A percentile compares a stretch with the other conserved stretches of the same genome.
phyloP scores from a whole-genome alignment of 495 filamentous ascomycete genomes.

The Penicillium canescens region DNA sequence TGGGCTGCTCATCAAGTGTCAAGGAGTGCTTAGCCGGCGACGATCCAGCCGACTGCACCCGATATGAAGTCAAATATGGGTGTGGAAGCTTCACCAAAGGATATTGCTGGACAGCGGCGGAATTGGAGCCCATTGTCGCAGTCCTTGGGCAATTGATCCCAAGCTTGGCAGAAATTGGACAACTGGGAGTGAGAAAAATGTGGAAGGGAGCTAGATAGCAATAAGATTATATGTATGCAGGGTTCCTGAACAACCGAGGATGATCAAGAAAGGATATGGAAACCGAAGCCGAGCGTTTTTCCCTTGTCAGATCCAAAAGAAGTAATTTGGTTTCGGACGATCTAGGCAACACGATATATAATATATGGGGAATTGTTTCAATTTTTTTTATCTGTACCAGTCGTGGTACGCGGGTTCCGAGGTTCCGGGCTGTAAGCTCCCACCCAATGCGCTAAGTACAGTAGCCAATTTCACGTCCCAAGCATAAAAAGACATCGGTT shows the following conservation, averaged over 20 bases:
- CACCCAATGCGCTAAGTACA: neutral
- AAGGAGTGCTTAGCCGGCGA: slow-evolving; percentile 25
- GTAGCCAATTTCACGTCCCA: neutral
- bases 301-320: neutral
- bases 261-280: slow-evolving; percentile 1
- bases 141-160: neutral
- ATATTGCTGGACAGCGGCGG: slow-evolving; percentile 15
- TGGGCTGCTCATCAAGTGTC: slow-evolving; percentile 26
- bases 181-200: neutral
- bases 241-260: slow-evolving; percentile 3
- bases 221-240: slow-evolving; percentile 4
- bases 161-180: neutral
- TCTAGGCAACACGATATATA: neutral
- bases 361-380: neutral
- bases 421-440: slow-evolving; percentile 1
- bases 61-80: slow-evolving; percentile 30
- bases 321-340: neutral
- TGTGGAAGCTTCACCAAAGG: slow-evolving; percentile 33
- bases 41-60: slow-evolving; percentile 26
- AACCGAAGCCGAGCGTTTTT: slow-evolving; percentile 3
- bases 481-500: neutral
- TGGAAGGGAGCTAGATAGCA: neutral
- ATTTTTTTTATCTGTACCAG: neutral
- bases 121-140: slow-evolving; percentile 17
- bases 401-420: slow-evolving; percentile 1